Evolutionary conservation across 2,329 filamentous ascomycete species (phyloP).

Genomic region (Sporothrix mexicana): DNA sequence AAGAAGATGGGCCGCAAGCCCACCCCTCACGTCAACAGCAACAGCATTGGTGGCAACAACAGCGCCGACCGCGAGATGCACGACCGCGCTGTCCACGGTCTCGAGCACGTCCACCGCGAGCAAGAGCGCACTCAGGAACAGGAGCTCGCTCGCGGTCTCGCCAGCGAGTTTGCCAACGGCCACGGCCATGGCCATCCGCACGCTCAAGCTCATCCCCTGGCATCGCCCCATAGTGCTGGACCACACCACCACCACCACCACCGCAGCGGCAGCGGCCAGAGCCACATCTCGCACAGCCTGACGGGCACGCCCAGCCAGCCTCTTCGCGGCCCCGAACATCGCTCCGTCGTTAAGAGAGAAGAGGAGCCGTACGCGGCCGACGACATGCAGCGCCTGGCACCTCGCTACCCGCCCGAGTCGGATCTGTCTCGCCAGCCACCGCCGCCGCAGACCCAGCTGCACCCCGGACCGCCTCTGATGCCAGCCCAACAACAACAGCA

Average conservation of each 20-base stretch:
- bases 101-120: not conserved
- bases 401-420: conserved; percentile 29
- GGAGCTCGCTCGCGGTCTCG: conserved; percentile 13
- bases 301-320: not conserved
- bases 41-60: not conserved
- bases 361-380: conserved; percentile 33
- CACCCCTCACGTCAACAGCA: conserved; percentile 40
- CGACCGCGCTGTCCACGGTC: not conserved
- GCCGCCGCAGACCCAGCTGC: conserved; percentile 11
- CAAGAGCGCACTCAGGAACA: conserved; percentile 19
- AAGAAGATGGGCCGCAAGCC: conserved; percentile 60
- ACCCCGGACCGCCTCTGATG: conserved; percentile 30
- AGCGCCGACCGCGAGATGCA: conserved; percentile 22
- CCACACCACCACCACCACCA: not conserved
- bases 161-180: conserved; percentile 4
- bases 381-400: conserved; percentile 31
- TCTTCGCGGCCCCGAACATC: conserved; percentile 8
- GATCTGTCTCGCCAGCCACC: not conserved
- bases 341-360: conserved; percentile 35
- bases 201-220: not conserved
- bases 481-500: conserved; percentile 32
- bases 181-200: not conserved
- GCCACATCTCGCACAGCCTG: conserved; percentile 37
- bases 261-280: conserved; percentile 37
- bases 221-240: not conserved